Base-by-base conservation (phyloP, 2,329 filamentous ascomycete genomes). In the Plenodomus biglobosus region DNA sequence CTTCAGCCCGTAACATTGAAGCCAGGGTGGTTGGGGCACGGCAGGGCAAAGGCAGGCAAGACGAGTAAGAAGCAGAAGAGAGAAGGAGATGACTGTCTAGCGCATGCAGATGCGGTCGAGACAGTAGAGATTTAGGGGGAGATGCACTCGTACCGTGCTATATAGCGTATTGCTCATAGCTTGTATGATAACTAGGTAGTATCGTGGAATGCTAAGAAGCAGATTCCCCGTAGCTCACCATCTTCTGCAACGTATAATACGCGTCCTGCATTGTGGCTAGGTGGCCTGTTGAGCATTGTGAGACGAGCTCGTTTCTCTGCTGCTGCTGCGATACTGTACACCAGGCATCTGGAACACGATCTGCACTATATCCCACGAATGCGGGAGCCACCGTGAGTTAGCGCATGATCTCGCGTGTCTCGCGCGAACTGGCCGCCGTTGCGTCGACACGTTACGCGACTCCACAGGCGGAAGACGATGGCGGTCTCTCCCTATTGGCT, bases 1-100 rank as follows among this genome's bases (percentile, higher is more conserved):
- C 56, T 90, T 58, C 75, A 76, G 61, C 78, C 80, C 3, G 77
- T 88, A 43, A 57, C 54, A 15, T 52, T 51, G 15, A 68, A 69
- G 53, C 57, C 52, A 35, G 64, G 65, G 2, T 68, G 67, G 66
- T 3, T 63, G 3, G 59, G 62, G 2, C 42, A 49, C 19, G 60
- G 61, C 3, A 58, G 62, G 49, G 42, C 53, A 10, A 68, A 65
- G 40, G 56, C 58, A 40, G 44, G 50, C 1, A 50, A 44, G 16
- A 27, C 32, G 11, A 54, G 44, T 8, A 63, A 60, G 48, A 58
- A 52, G 45, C 48, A 51, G 37, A 61, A 46, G 37, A 38, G 38
- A 16, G 46, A 42, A 16, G 22, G 50, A 21, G 39, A 20, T 13
- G 41, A 34, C 8, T 46, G 36, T 17, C 20, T 10, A 18, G 38